These are phyloP conservation scores for Suillus decipiens DNA, from an alignment of 768 basidiomycete species.

Conservation along the genomic window DNA sequence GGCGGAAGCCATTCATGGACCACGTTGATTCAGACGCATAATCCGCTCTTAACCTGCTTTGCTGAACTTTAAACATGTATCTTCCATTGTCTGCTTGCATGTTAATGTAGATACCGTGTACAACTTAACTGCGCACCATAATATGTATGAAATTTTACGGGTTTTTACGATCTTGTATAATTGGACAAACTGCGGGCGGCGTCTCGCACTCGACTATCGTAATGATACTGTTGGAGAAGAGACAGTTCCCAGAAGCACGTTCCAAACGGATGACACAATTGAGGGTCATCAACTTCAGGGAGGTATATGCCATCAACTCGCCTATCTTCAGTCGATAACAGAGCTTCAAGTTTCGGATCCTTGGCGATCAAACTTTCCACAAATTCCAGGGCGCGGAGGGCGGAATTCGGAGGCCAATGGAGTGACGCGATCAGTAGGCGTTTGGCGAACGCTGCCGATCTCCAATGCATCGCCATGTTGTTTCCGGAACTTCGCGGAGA, in stretches of 20 bases:
- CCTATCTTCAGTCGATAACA: constrained; percentile 87
- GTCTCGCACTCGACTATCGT: constrained; percentile 66
- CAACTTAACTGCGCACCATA: constrained; percentile 29
- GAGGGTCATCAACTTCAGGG: constrained; percentile 86
- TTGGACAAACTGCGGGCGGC: constrained; percentile 62
- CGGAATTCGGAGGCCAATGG: constrained; percentile 72
- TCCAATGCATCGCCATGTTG: constrained; percentile 59
- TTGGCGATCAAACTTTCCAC: constrained; percentile 70
- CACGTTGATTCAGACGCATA: constrained; percentile 10
- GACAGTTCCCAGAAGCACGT: constrained; percentile 87
- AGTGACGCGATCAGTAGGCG: constrained; percentile 82
- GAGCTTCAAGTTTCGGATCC: constrained; percentile 78
- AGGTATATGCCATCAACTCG: constrained; percentile 83
- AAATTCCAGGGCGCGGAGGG: constrained; percentile 72
- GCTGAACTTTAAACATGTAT: constrained; percentile 23
- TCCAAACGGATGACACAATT: constrained; percentile 78
- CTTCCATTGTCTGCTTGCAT: constrained; percentile 18
- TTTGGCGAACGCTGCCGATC: constrained; percentile 91
- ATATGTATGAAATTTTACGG: constrained; percentile 24
- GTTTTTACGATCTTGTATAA: constrained; percentile 39
- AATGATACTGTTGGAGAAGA: constrained; percentile 58
- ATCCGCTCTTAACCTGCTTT: constrained; percentile 24
- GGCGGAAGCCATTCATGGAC: constrained; percentile 8
- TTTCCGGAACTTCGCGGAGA: constrained; percentile 63
- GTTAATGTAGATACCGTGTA: constrained; percentile 37